A percentile compares a stretch with the other conserved stretches of the same genome.
Conservation (phyloP, 495 filamentous ascomycete species). For the Sabuloglossum arenarium region DNA sequence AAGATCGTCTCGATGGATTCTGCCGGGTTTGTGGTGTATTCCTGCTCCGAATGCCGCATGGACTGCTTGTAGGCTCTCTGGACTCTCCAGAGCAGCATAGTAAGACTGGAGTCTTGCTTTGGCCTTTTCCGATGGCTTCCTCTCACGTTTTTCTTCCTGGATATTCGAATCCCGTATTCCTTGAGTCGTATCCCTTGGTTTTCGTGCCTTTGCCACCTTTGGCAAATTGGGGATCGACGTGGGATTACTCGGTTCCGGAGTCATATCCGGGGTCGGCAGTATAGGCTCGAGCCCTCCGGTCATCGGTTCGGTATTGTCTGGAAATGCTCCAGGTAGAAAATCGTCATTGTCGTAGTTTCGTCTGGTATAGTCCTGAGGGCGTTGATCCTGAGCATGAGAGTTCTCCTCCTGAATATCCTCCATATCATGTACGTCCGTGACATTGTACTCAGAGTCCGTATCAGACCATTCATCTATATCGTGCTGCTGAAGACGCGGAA, state of each 20-base stretch:
- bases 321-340: too few species aligned
- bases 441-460: neutral
- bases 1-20: neutral
- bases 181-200: too few species aligned
- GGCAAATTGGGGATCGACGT: too few species aligned
- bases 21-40: neutral
- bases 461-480: neutral
- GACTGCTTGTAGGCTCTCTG: neutral
- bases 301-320: too few species aligned
- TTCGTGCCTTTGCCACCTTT: too few species aligned
- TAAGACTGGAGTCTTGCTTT: neutral
- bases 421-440: neutral
- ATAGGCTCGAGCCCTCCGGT: too few species aligned
- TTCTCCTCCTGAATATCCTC: neutral
- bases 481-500: too few species aligned
- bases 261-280: neutral
- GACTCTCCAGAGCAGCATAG: neutral
- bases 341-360: neutral
- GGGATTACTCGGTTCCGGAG: neutral
- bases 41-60: neutral
- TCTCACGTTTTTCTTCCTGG: neutral
- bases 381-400: neutral
- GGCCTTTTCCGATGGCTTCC: neutral
- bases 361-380: neutral
- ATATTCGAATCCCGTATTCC: neutral